A percentile compares a stretch with the other conserved stretches of the same genome.
Conservation (phyloP, 139 green algal species). For the Chlorella sp. region DNA sequence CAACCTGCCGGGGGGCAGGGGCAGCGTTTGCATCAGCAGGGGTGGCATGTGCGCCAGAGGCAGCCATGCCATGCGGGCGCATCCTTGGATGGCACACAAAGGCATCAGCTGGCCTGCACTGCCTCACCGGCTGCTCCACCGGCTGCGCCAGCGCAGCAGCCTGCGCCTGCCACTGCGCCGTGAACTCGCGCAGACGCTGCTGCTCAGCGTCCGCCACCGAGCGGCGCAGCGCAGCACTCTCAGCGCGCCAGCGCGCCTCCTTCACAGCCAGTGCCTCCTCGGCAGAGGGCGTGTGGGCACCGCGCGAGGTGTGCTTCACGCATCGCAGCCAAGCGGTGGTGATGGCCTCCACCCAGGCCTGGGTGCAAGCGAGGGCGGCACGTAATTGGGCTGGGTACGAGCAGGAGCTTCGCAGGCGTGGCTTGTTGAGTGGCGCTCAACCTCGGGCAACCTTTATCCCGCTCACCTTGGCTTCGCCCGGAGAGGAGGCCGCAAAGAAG, state of each 20-base stretch:
- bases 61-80: not conserved
- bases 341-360: constrained; percentile 65
- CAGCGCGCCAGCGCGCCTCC: constrained; percentile 61
- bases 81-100: not conserved
- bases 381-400: too few species aligned
- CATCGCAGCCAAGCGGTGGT: constrained; percentile 68
- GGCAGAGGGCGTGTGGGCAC: constrained; percentile 19
- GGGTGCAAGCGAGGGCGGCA: not conserved
- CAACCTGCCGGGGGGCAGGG: constrained; percentile 15
- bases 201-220: constrained; percentile 29
- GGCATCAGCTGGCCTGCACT: constrained; percentile 11
- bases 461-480: constrained; percentile 30
- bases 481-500: constrained; percentile 28
- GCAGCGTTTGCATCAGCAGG: too few species aligned
- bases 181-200: constrained; percentile 12
- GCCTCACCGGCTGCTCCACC: not conserved
- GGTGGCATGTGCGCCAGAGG: too few species aligned
- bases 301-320: constrained; percentile 69
- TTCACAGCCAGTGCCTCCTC: constrained; percentile 26
- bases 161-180: constrained; percentile 19
- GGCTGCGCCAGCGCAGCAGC: not conserved
- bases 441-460: too few species aligned
- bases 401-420: too few species aligned
- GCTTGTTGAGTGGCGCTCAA: too few species aligned
- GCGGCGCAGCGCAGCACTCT: constrained; percentile 53